phyloP scores from a whole-genome alignment of 1,139 yeast species.

The Pichia sp. region DNA sequence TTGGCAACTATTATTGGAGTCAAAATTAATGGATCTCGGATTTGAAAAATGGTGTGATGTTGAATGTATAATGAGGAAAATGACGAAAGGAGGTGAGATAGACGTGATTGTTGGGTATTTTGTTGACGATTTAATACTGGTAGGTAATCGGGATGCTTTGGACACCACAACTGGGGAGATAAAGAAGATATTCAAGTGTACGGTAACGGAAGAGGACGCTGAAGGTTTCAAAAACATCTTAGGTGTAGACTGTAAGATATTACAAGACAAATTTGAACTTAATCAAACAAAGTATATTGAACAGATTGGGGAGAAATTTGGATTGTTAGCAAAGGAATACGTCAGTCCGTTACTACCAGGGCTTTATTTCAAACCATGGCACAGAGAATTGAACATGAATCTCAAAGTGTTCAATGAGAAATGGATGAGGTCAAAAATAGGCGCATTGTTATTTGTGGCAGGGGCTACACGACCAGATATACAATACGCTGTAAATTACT shows the following conservation, averaged over 20 bases:
- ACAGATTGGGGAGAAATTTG: neutral
- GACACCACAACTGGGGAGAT: neutral
- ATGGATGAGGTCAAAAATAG: neutral
- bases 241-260: neutral
- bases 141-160: neutral
- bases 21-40: neutral
- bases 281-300: neutral
- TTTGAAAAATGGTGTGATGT: slow-evolving; percentile 1
- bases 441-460: neutral
- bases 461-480: neutral
- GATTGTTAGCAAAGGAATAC: neutral
- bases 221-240: neutral
- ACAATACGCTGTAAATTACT: neutral
- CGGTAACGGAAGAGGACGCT: neutral
- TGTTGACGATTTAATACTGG: neutral
- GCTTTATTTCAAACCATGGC: neutral
- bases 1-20: neutral
- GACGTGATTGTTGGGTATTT: neutral
- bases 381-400: neutral
- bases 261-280: neutral
- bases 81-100: neutral
- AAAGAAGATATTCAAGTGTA: neutral
- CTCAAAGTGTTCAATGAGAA: neutral
- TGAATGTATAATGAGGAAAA: neutral
- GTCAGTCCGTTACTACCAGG: neutral